Percentiles rank a stretch among this genome's conserved stretches.
phyloP scores from a whole-genome alignment of 2,329 filamentous ascomycete genomes.

The Aspergillus sp. region DNA sequence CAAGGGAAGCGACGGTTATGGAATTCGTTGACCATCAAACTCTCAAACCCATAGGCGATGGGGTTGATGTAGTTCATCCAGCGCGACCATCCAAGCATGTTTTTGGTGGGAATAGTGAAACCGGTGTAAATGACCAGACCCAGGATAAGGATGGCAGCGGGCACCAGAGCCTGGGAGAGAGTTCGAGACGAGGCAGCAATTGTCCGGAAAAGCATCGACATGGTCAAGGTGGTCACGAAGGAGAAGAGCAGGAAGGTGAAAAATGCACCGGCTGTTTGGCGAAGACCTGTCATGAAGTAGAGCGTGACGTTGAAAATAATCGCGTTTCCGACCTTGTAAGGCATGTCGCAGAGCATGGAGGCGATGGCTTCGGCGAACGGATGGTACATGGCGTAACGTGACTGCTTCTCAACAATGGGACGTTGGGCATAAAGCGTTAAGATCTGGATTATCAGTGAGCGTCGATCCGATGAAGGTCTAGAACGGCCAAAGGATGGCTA shows the following conservation, averaged over 20 bases:
- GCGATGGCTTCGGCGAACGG: conserved; percentile 7
- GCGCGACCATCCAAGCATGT: conserved; percentile 74
- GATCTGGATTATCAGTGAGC: background rate
- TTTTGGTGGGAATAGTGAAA: conserved; percentile 34
- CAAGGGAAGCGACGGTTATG: conserved; percentile 58
- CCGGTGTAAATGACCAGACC: conserved; percentile 45
- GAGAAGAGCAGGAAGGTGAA: conserved; percentile 80
- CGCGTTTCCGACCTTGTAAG: conserved; percentile 70
- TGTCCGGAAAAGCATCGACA: conserved; percentile 80
- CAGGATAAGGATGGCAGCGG: conserved; percentile 47
- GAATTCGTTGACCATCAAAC: conserved; percentile 82
- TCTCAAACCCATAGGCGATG: conserved; percentile 74
- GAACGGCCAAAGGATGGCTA: background rate
- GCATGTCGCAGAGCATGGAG: conserved; percentile 45
- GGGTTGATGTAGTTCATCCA: conserved; percentile 81
- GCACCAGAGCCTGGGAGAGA: conserved; percentile 54
- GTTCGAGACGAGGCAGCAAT: conserved; percentile 72
- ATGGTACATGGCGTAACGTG: conserved; percentile 15
- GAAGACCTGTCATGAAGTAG: conserved; percentile 82
- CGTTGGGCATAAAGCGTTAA: conserved; percentile 15
- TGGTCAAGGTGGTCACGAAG: conserved; percentile 68
- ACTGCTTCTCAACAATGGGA: conserved; percentile 15
- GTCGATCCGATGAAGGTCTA: background rate
- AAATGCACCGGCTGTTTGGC: conserved; percentile 69
- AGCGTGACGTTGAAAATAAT: conserved; percentile 73